phyloP scores from a whole-genome alignment of 257 asterid species.

The Cordia subcordata region DNA sequence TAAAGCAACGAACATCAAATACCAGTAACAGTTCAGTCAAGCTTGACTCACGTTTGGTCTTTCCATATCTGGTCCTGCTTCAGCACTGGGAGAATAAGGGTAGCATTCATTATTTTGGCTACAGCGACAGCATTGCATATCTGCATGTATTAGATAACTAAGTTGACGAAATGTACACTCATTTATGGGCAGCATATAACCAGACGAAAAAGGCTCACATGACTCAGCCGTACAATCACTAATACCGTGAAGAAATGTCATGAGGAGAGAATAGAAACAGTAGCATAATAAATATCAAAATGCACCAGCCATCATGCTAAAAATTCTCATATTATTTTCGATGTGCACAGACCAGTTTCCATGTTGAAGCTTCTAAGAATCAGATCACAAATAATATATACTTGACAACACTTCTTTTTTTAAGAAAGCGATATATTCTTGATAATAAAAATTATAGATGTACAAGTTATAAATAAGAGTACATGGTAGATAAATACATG shows the following conservation, averaged over 20 bases:
- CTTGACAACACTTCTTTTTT: no score
- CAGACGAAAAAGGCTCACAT: neutral
- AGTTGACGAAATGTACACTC: slow-evolving; percentile 8
- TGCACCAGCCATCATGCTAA: neutral
- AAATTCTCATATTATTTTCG: neutral
- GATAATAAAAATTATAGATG: neutral
- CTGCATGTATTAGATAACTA: slow-evolving; percentile 8
- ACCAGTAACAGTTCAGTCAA: slow-evolving; percentile 15
- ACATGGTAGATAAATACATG: neutral
- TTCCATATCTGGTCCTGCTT: slow-evolving; percentile 99
- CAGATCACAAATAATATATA: neutral
- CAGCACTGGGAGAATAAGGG: slow-evolving; percentile 94
- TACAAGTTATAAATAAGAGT: neutral
- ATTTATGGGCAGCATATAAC: slow-evolving; percentile 7
- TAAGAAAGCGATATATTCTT: no score
- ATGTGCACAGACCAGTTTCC: neutral
- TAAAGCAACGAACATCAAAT: no score
- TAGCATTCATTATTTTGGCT: slow-evolving; percentile 93
- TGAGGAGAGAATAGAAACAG: neutral
- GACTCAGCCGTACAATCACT: neutral
- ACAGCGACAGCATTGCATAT: slow-evolving; percentile 97
- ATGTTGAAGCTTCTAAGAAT: neutral
- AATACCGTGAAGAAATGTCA: neutral
- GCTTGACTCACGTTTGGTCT: slow-evolving; percentile 90
- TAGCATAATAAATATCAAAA: neutral